Evolutionary conservation across 2,329 filamentous ascomycete genomes (phyloP), one percentile per base, ranked within the genome.

Genomic region (Bipolaris bicolor): DNA sequence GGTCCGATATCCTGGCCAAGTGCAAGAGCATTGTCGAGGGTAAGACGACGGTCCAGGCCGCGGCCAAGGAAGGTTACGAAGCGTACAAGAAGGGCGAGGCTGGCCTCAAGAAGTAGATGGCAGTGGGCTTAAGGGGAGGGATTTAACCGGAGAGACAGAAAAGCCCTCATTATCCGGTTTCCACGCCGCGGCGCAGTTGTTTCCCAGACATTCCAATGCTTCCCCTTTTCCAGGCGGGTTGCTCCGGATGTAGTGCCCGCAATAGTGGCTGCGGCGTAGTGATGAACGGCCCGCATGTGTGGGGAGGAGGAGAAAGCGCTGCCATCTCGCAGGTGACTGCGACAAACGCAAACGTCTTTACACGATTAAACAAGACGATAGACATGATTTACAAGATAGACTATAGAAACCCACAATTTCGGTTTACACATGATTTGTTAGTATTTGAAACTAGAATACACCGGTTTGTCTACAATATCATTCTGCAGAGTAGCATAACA

Each of bases 21-120:
- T 89, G 91, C 60, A 88, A 91, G 80, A 87, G 89, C 57, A 91
- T 97, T 69, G 81, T 83, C 56, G 86, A 86, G 31, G 91, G 91
- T 22, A 88, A 89, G 75, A 84, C 84, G 15, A 88, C 83, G 20
- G 86, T 92, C 7, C 81, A 90, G 68, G 86, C 90, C 44, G 88
- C 91, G 22, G 90, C 91, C 10, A 74, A 79, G 53, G 77, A 83
- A 60, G 82, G 81, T 9, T 79, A 74, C 55, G 76, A 80, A 58
- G 72, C 72, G 16, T 82, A 78, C 73, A 79, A 82, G 72, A 76
- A 74, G 49, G 79, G 80, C 7, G 71, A 75, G 52, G 79, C 79
- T 41, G 78, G 78, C 7, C 55, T 75, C 31, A 55, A 49, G 29
- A 67, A 69, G 49, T 70, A 68, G 52, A 57, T 39, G 18, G 29